Evolutionary conservation across 2,329 filamentous ascomycete genomes (phyloP), one percentile per base, ranked within the genome.

Genomic region (Fusarium tanahbumbuense): DNA sequence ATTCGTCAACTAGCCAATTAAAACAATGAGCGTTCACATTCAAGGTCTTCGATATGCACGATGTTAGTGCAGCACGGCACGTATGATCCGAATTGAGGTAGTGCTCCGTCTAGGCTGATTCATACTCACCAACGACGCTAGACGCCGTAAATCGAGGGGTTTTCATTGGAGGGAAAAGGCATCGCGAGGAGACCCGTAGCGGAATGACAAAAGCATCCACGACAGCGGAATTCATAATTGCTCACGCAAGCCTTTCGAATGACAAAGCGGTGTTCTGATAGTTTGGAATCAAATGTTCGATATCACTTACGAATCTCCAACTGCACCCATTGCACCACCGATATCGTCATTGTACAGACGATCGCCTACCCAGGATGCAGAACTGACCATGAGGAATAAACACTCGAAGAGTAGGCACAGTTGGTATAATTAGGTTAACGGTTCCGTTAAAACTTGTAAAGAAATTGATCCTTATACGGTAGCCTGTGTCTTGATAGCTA

Each of bases 161-260:
- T 7, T 3, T 34, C 13, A 56, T 58, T 58, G 56, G 56, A 58
- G 49, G 56, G 18, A 56, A 44, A 58, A 34, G 49, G 13, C 4
- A 56, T 34, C 27, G 15, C 8, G 6, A 32, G 25, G 25, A 30
- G 13, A 44, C 2, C 42, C 9, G 18, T 27, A n/a, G 55, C 28
- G 46, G 9, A 8, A 57, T 32, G 25, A n/a, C 15, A 27, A 27
- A 58, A 12, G 6, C 20, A 42, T 48, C 27, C 27, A 56, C 37
- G 37, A 44, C 37, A 58, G 18, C 56, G 8, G 22, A 44, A 56
- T 32, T 42, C 49, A 58, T 58, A 58, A 56, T 25, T 58, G 49
- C 50, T 34, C 49, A 56, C 49, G 49, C 49, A 58, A 56, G n/a
- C 20, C 22, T 42, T 11, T 7, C 32, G 0, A 18, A 44, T 52